Evolutionary conservation across 768 basidiomycete species (phyloP).

Genomic region (Inosperma sp.): DNA sequence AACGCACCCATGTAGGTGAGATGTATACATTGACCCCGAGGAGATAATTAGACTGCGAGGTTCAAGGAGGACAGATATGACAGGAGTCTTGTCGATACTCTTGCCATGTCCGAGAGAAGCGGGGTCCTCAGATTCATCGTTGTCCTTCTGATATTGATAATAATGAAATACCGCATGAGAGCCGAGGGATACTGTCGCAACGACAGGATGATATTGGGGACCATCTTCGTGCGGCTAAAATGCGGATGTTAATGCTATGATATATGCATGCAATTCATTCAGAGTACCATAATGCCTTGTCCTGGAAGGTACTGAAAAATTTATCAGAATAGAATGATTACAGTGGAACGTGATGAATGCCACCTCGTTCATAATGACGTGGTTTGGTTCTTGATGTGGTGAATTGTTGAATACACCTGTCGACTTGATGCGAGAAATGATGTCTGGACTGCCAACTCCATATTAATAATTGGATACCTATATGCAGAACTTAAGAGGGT

Average conservation of each 20-base stretch:
- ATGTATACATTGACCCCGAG: slow-evolving; percentile 58
- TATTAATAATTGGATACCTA: slow-evolving; percentile 1
- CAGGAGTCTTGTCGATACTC: slow-evolving; percentile 58
- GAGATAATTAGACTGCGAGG: slow-evolving; percentile 84
- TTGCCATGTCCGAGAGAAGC: slow-evolving; percentile 41
- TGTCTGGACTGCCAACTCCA: slow-evolving; percentile 55
- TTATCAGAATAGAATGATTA: slow-evolving; percentile 1
- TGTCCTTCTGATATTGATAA: slow-evolving; percentile 52
- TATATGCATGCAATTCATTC: slow-evolving; percentile 15
- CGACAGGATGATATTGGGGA: slow-evolving; percentile 79
- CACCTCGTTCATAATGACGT: slow-evolving; percentile 86
- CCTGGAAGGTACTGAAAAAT: slow-evolving; percentile 67
- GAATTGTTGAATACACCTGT: slow-evolving; percentile 62
- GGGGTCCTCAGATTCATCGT: slow-evolving; percentile 16
- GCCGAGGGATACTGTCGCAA: slow-evolving; percentile 85
- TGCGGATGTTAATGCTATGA: slow-evolving; percentile 10
- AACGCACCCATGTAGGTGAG: slow-evolving; percentile 68
- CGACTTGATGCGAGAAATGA: slow-evolving; percentile 62
- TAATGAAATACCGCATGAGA: slow-evolving; percentile 84
- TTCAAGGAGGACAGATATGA: slow-evolving; percentile 74
- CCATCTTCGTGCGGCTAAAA: slow-evolving; percentile 89
- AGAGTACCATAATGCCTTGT: slow-evolving; percentile 94
- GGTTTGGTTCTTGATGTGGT: slow-evolving; percentile 72
- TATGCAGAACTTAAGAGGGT: slow-evolving; percentile 21
- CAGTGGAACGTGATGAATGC: slow-evolving; percentile 14